Evolutionary conservation across 345 rosid species (phyloP), one percentile per base, ranked within the genome.

Genomic region (Populus alba): DNA sequence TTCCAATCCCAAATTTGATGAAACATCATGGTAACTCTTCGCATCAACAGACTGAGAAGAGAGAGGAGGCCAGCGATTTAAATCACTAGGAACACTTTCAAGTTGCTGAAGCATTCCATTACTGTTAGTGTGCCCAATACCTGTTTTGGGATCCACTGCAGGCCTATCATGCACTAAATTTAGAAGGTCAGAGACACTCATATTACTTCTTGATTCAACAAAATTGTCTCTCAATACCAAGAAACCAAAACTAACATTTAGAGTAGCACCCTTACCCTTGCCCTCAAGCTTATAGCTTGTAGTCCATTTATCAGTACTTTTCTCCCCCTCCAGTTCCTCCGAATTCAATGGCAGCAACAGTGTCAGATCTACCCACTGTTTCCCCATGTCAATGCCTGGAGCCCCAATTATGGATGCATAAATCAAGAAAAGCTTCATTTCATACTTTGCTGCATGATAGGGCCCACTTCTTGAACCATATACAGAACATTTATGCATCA

Each of bases 331-430:
- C 80, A 94, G 78, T 81, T 94, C 98, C 81, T 90, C 92, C 62
- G 91, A 76, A 25, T 89, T 88, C 61, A 90, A 82, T 0, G 97
- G 97, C 70, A 94, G 83, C 53, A 94, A 74, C 88, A 92, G 85
- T 11, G 97, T 89, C 70, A 92, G 90, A 86, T 94, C 97, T 82
- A 94, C 47, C 95, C 89, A 88, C 38, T 91, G 91, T 81, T 87
- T 91, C 79, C 97, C 97, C 70, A 87, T 31, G 80, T 87, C 78
- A 78, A 81, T 6, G 59, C 89, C 86, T 0, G 76, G 85, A 83
- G 85, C 80, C 55, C 86, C 92, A 72, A 79, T 73, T 20, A 88
- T 80, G 70, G 89, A 91, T 15, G 47, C 89, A 77, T 62, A 73
- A 16, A 92, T 81, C 86, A 86, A 72, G 81, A 82, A 92, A 78